Evolutionary conservation across 2,329 filamentous ascomycete species (phyloP), one percentile per base, ranked within the genome.

Genomic region (Diaporthe citrichinensis): DNA sequence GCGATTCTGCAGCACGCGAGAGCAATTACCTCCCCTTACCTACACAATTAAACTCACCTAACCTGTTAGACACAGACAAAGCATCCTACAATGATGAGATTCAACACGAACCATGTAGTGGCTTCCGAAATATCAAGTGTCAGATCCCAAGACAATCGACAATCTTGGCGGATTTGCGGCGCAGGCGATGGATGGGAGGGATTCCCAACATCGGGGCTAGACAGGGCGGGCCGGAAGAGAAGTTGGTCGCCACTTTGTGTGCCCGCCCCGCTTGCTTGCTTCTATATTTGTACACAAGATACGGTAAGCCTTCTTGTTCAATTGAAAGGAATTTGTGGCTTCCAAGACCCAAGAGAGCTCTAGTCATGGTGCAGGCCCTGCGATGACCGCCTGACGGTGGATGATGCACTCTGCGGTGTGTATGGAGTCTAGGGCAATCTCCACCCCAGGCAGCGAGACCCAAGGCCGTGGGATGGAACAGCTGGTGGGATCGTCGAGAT

Each of bases 121-220:
- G 46, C 31, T 34, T 36, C 23, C n/a, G 46, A n/a, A 53, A 39
- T 53, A 25, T 39, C 46, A 39, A 39, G 62, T 68, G 62, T 68
- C 62, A 68, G 46, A 49, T 68, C 62, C 62, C 62, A 53, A 68
- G 65, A 69, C 49, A 53, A 41, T 17, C 28, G 49, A 41, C 28
- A 23, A 39, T 28, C 49, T 69, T 69, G 49, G 65, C 65, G 65
- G 65, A 68, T 55, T 55, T 69, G 65, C 65, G 65, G 65, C 65
- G 49, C 65, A 55, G 65, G 36, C 34, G 49, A 14, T 53, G 65
- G 65, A 69, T 55, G 65, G 34, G 62, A 20, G 46, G 62, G 62
- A 68, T 68, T 68, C 14, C 62, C 31, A 68, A 51, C 62, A 67
- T 20, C 62, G 44, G 41, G 62, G 65, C 65, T 68, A 68, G 46